Percentiles rank a stretch among this genome's conserved stretches.
Conservation (phyloP, 2,329 filamentous ascomycete genomes). For the Calonectria pteridis region DNA sequence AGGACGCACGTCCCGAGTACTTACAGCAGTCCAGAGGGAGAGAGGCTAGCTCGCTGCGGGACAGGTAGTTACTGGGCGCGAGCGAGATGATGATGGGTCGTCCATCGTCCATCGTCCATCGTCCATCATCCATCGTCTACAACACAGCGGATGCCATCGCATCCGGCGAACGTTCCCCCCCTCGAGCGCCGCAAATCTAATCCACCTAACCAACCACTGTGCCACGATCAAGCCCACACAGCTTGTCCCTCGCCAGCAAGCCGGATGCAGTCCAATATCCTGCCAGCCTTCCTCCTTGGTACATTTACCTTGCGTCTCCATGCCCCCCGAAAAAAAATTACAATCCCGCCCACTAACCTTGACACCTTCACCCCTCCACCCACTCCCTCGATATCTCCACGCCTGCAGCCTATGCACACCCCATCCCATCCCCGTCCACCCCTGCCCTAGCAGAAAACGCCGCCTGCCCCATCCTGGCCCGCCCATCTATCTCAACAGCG, state of each 20-base stretch:
- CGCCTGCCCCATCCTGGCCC: slow-evolving; percentile 33
- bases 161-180: slow-evolving; percentile 38
- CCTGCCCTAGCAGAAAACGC: slow-evolving; percentile 33
- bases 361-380: not conserved
- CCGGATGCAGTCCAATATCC: slow-evolving; percentile 19
- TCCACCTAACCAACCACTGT: slow-evolving; percentile 25
- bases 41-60: not conserved
- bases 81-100: slow-evolving; percentile 25
- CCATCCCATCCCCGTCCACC: slow-evolving; percentile 24
- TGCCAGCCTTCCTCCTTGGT: slow-evolving; percentile 14
- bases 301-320: slow-evolving; percentile 6
- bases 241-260: slow-evolving; percentile 13
- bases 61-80: not conserved
- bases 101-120: not conserved
- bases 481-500: slow-evolving; percentile 42
- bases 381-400: slow-evolving; percentile 16
- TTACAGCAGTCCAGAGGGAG: not conserved
- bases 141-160: slow-evolving; percentile 29
- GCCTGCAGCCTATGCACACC: not conserved
- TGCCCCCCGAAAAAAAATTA: not conserved
- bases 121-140: not conserved
- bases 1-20: not conserved
- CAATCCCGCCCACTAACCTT: slow-evolving; percentile 6
- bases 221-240: slow-evolving; percentile 21
- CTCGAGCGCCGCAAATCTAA: not conserved